Percentiles rank a stretch among this genome's conserved stretches.
Conservation (phyloP, 176 grass and related monocot species). For the Olyra latifolia region DNA sequence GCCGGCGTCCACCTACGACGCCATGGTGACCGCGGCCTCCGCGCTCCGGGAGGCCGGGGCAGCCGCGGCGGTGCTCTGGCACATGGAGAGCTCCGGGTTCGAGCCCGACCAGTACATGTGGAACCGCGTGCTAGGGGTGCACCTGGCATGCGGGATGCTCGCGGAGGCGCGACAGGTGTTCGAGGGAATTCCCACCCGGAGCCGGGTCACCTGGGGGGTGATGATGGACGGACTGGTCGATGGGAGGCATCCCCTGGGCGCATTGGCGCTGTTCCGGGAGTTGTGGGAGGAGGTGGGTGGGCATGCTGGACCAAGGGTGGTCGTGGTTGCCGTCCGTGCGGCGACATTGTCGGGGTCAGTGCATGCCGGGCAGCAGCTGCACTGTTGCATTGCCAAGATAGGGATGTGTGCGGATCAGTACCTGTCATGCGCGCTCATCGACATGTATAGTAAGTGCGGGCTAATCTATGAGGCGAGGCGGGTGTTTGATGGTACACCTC, state of each 20-base stretch:
- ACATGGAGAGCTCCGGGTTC: slow-evolving; percentile 52
- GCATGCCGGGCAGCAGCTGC: slow-evolving; percentile 56
- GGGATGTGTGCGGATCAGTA: slow-evolving; percentile 39
- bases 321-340: slow-evolving; percentile 55
- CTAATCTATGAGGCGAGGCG: slow-evolving; percentile 44
- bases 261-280: slow-evolving; percentile 55
- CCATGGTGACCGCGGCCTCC: slow-evolving; percentile 51
- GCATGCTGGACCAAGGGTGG: slow-evolving; percentile 21
- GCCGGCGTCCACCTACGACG: slow-evolving; percentile 48
- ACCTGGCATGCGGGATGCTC: slow-evolving; percentile 63
- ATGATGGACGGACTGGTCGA: slow-evolving; percentile 68
- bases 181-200: slow-evolving; percentile 58
- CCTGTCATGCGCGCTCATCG: slow-evolving; percentile 57
- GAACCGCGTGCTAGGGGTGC: slow-evolving; percentile 56
- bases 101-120: slow-evolving; percentile 54
- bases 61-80: slow-evolving; percentile 54
- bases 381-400: slow-evolving; percentile 62
- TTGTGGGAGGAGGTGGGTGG: slow-evolving; percentile 33
- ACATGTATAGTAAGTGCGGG: slow-evolving; percentile 88
- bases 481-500: slow-evolving; percentile 58
- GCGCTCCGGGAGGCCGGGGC: slow-evolving; percentile 40
- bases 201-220: slow-evolving; percentile 48
- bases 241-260: slow-evolving; percentile 33
- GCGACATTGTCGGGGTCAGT: slow-evolving; percentile 28
- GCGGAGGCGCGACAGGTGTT: slow-evolving; percentile 59